These are phyloP conservation scores for Pelargonium myrrhifolium DNA, from an alignment of 441 rosid genomes.

Conservation along the genomic window DNA sequence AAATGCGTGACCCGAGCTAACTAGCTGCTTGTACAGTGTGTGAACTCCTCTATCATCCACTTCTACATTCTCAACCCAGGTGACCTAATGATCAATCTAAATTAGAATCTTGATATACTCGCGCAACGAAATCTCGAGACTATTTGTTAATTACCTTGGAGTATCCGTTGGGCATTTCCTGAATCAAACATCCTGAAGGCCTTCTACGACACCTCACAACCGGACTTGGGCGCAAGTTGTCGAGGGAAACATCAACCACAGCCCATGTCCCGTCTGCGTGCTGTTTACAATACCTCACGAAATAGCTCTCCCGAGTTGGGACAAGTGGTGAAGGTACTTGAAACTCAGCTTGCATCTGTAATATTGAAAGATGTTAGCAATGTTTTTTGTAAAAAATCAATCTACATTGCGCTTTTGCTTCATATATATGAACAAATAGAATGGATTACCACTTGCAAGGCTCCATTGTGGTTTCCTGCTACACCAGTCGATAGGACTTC, in stretches of 20 bases:
- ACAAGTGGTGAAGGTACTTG: slow-evolving; percentile 73
- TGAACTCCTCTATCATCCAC: slow-evolving; percentile 63
- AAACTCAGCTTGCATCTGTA: slow-evolving; percentile 74
- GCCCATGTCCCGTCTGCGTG: slow-evolving; percentile 79
- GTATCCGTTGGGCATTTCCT: slow-evolving; percentile 67
- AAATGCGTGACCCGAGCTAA: slow-evolving; percentile 62
- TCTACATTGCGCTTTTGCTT: not conserved
- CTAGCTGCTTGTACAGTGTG: slow-evolving; percentile 46
- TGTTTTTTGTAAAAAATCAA: not conserved
- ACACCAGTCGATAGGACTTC: slow-evolving; percentile 58
- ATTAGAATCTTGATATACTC: too few relatives aligned
- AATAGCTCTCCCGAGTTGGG: slow-evolving; percentile 63
- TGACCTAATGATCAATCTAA: slow-evolving; percentile 38
- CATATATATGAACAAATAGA: not conserved
- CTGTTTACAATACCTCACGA: slow-evolving; percentile 62
- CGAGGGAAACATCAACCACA: slow-evolving; percentile 87
- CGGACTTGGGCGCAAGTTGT: slow-evolving; percentile 55
- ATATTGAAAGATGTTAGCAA: not conserved
- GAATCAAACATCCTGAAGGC: slow-evolving; percentile 85
- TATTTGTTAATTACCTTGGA: slow-evolving; percentile 43
- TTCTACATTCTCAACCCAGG: slow-evolving; percentile 89
- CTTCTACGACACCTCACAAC: slow-evolving; percentile 46
- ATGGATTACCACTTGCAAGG: slow-evolving; percentile 75
- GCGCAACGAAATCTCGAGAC: too few relatives aligned
- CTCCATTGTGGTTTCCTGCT: slow-evolving; percentile 62